Percentiles rank a stretch among this genome's conserved stretches.
phyloP scores from a whole-genome alignment of 768 basidiomycete genomes.

The Pleurotus ostreatus region DNA sequence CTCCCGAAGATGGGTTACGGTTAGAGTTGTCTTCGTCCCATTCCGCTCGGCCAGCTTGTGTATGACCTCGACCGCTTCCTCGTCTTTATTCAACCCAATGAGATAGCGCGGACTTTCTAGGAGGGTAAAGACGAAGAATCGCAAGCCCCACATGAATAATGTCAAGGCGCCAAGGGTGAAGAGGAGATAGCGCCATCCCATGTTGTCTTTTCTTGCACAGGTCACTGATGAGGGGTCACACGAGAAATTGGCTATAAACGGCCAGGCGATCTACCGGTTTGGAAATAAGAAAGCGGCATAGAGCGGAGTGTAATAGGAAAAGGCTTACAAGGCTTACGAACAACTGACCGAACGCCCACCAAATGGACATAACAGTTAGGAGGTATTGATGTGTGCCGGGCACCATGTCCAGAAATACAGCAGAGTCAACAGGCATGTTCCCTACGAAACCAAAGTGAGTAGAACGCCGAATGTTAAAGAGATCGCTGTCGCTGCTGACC shows the following conservation, averaged over 20 bases:
- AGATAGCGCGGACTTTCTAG: slow-evolving; percentile 70
- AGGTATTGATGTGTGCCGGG: slow-evolving; percentile 74
- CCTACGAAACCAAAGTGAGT: background rate
- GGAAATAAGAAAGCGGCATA: too few relatives aligned
- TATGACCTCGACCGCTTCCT: slow-evolving; percentile 60
- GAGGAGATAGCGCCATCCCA: slow-evolving; percentile 74
- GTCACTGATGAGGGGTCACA: slow-evolving; percentile 32
- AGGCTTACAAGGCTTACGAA: slow-evolving; percentile 38
- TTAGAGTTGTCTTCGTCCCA: slow-evolving; percentile 42
- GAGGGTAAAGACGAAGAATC: slow-evolving; percentile 63
- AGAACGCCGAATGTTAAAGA: background rate
- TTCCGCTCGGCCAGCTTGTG: slow-evolving; percentile 61
- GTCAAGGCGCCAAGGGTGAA: slow-evolving; percentile 69
- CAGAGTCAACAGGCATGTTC: slow-evolving; percentile 63
- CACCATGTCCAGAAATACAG: slow-evolving; percentile 71
- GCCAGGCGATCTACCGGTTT: slow-evolving; percentile 57
- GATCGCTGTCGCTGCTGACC: slow-evolving; percentile 24
- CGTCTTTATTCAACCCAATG: slow-evolving; percentile 62
- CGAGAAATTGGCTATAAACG: slow-evolving; percentile 61
- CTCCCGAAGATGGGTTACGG: slow-evolving; percentile 42
- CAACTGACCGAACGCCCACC: slow-evolving; percentile 77
- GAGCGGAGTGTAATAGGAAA: background rate
- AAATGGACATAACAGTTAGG: slow-evolving; percentile 68
- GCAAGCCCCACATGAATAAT: slow-evolving; percentile 55
- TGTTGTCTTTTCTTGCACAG: slow-evolving; percentile 48